Percentiles rank a stretch among this genome's conserved stretches.
These are phyloP conservation scores for Myrmaecium sp. DNA, from an alignment of 2,329 filamentous ascomycete species.

Conservation along the genomic window DNA sequence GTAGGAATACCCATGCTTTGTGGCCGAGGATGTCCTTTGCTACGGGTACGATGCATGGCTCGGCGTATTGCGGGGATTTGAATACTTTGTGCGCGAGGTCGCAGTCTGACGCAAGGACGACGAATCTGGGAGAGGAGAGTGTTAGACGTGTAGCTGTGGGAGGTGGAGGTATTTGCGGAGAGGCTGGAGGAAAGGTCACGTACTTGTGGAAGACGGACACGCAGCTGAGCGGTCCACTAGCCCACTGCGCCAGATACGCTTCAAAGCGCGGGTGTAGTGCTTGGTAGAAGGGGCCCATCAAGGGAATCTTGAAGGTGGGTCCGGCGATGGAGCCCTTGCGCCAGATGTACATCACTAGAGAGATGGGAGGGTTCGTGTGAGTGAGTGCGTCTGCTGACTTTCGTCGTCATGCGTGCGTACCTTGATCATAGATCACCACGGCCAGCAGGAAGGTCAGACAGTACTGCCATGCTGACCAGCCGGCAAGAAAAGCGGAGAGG, in stretches of 20 bases:
- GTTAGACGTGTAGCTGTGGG: neutral
- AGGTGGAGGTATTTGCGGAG: constrained; percentile 1
- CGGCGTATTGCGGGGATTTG: constrained; percentile 81
- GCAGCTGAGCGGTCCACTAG: constrained; percentile 79
- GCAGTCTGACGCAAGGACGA: constrained; percentile 91
- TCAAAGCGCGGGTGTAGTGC: constrained; percentile 84
- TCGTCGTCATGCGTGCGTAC: constrained; percentile 37
- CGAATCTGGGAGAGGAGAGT: constrained; percentile 49
- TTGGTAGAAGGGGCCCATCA: constrained; percentile 81
- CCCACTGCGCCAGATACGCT: constrained; percentile 84
- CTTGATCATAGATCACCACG: constrained; percentile 73
- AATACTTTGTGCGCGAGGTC: constrained; percentile 95
- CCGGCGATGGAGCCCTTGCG: constrained; percentile 31
- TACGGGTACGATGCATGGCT: constrained; percentile 89
- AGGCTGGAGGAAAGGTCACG: no score
- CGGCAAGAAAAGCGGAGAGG: no score
- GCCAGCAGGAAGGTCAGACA: constrained; percentile 52
- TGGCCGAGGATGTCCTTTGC: constrained; percentile 84
- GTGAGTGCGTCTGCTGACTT: neutral
- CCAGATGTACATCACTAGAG: constrained; percentile 29
- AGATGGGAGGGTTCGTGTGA: constrained; percentile 9
- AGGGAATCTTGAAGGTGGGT: constrained; percentile 30
- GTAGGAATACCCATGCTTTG: constrained; percentile 96
- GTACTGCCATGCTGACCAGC: no score
- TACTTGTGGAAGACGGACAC: constrained; percentile 99